Base-by-base conservation (phyloP, 2,329 filamentous ascomycete species). In the Aspergillus awamori region DNA sequence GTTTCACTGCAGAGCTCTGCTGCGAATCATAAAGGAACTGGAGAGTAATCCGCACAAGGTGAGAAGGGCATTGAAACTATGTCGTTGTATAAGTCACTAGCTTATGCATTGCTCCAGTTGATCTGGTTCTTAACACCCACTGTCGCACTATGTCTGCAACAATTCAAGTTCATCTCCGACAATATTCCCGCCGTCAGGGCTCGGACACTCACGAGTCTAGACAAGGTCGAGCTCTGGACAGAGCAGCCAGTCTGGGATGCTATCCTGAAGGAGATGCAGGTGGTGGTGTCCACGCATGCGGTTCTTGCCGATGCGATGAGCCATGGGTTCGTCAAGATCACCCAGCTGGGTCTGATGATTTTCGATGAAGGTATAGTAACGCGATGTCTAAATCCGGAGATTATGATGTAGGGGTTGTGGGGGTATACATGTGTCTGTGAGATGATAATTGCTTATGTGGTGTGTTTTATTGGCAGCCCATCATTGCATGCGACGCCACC, bases 261-360 rank as follows among this genome's bases (percentile, higher is more conserved):
- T 0, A 81, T 89, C 2, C 79, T 96, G 1, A 67, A 79, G 2
- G 87, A 88, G 52, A 82, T 90, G 22, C 83, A 86, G 1, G 81
- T 96, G n/a, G 85, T 96, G 5, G 83, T 96, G 1, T 92, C 90
- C 0, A 95, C 93, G 0, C 87, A 89, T 62, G 87, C 90, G 62
- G 83, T 96, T 1, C 81, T 96, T 11, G 78, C 86, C 2, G 90
- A 96, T 74, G 91, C 91, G 2, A 80, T 96, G 43, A 80, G 77
- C 1, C 91, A 95, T 76, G 90, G 83, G 0, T 96, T 96, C 71
- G 84, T 96, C 2, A 80, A 73, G 1, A 83, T 96, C 68, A 71
- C 79, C 0, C 80, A 79, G 2, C 75, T 96, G 22, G 82, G 88
- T 5, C 79, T 97, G 4, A 77, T 96, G 15, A 83, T 96, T 0